phyloP scores from a whole-genome alignment of 225 moss, liverwort and hornwort species.

The Bryum argenteum region DNA sequence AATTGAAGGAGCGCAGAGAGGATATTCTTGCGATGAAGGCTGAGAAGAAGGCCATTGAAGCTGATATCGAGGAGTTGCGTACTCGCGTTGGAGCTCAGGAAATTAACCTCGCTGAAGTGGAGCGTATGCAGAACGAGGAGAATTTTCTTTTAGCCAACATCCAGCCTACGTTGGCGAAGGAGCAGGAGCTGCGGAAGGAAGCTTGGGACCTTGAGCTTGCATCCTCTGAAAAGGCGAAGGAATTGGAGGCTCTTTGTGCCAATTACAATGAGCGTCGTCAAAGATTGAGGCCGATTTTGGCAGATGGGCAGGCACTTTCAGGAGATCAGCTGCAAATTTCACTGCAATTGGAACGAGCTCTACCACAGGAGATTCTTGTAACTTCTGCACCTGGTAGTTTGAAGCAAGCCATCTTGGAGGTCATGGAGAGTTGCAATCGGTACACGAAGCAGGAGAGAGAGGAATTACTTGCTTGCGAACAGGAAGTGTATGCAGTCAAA shows the following conservation, averaged over 20 bases:
- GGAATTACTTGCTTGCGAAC: constrained; percentile 50
- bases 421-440: constrained; percentile 69
- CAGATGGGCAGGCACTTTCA: constrained; percentile 53
- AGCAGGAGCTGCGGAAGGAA: constrained; percentile 73
- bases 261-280: constrained; percentile 69
- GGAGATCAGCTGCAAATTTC: constrained; percentile 59
- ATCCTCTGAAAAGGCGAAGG: constrained; percentile 63
- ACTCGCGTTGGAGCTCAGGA: constrained; percentile 68
- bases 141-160: constrained; percentile 70
- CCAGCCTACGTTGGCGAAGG: constrained; percentile 59
- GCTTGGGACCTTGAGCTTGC: constrained; percentile 84
- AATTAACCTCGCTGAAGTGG: constrained; percentile 70
- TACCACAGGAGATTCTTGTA: constrained; percentile 71
- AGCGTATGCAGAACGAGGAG: constrained; percentile 83
- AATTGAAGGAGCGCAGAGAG: constrained; percentile 70
- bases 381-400: constrained; percentile 57
- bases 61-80: constrained; percentile 71
- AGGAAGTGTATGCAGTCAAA: constrained; percentile 59
- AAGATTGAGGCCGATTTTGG: constrained; percentile 55
- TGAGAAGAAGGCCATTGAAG: constrained; percentile 58
- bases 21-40: constrained; percentile 67
- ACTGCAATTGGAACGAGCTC: constrained; percentile 60
- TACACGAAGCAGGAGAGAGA: constrained; percentile 62
- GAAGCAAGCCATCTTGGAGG: constrained; percentile 63
- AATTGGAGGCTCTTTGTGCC: constrained; percentile 59